Evolutionary conservation across 495 filamentous ascomycete species (phyloP).

Genomic region (Niebla homalea): DNA sequence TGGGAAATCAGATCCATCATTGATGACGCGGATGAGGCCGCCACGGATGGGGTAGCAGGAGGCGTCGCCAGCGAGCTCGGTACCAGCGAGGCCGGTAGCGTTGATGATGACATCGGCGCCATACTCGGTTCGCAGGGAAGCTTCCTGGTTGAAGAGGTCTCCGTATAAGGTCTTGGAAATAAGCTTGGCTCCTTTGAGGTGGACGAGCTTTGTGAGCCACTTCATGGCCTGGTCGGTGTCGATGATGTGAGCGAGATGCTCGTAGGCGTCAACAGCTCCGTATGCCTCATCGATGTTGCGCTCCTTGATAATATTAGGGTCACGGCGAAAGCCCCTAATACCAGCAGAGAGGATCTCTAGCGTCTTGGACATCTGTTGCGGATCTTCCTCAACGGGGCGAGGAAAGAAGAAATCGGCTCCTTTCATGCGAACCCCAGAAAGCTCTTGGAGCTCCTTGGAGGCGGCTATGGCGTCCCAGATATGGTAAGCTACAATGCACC

Average conservation of each 20-base stretch:
- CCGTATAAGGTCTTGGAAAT: slow-evolving; percentile 26
- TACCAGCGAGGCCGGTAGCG: slow-evolving; percentile 29
- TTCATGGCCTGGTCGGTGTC: slow-evolving; percentile 37
- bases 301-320: slow-evolving; percentile 25
- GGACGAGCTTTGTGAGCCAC: slow-evolving; percentile 31
- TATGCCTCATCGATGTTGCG: slow-evolving; percentile 23
- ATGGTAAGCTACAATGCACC: slow-evolving; percentile 32
- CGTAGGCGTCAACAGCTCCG: slow-evolving; percentile 35
- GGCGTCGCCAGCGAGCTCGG: slow-evolving; percentile 26
- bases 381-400: slow-evolving; percentile 22
- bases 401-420: slow-evolving; percentile 29
- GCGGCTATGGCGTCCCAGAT: slow-evolving; percentile 30
- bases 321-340: slow-evolving; percentile 26
- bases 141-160: slow-evolving; percentile 30
- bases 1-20: slow-evolving; percentile 35
- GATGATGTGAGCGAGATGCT: slow-evolving; percentile 34
- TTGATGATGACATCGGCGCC: slow-evolving; percentile 36
- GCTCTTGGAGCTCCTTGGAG: slow-evolving; percentile 18
- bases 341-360: slow-evolving; percentile 23
- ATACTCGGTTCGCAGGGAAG: slow-evolving; percentile 22
- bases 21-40: slow-evolving; percentile 35
- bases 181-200: slow-evolving; percentile 31
- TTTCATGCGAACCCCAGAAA: slow-evolving; percentile 31
- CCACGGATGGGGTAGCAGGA: slow-evolving; percentile 34
- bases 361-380: slow-evolving; percentile 25